Percentiles rank a stretch among this genome's conserved stretches.
Evolutionary conservation across 306 rosid species (phyloP).

Genomic region (Albizia julibrissin): DNA sequence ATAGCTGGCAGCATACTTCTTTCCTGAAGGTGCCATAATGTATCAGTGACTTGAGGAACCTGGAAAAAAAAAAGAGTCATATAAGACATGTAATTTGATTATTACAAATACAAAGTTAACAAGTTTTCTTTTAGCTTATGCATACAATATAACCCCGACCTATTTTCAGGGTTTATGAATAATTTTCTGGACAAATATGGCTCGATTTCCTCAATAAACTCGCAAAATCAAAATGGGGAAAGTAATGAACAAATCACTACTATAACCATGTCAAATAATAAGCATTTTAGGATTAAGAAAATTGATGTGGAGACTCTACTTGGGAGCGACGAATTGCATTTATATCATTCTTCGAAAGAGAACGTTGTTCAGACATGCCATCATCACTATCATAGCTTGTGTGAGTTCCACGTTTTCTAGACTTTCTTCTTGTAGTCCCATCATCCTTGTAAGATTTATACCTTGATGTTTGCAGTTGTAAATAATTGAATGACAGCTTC

Average conservation of each 20-base stretch:
- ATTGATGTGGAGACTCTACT: slow-evolving; percentile 54
- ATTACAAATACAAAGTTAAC: slow-evolving; percentile 10
- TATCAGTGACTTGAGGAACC: slow-evolving; percentile 92
- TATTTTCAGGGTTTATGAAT: slow-evolving; percentile 25
- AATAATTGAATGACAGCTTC: slow-evolving; percentile 87
- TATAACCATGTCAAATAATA: slow-evolving; percentile 1
- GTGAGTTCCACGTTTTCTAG: slow-evolving; percentile 53
- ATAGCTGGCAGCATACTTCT: slow-evolving; percentile 93
- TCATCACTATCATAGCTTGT: slow-evolving; percentile 56
- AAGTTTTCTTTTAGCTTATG: slow-evolving; percentile 9
- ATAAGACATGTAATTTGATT: background rate
- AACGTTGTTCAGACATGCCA: slow-evolving; percentile 56
- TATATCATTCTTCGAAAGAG: slow-evolving; percentile 85
- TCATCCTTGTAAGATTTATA: slow-evolving; percentile 69
- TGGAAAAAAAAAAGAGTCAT: slow-evolving; percentile 33
- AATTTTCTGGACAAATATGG: slow-evolving; percentile 2
- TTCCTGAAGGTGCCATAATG: slow-evolving; percentile 79
- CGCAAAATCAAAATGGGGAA: slow-evolving; percentile 28
- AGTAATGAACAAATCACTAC: slow-evolving; percentile 13
- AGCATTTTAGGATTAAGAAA: slow-evolving; percentile 20
- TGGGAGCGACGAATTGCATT: slow-evolving; percentile 83
- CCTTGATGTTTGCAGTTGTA: slow-evolving; percentile 74
- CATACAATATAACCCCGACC: slow-evolving; percentile 9
- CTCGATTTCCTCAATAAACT: slow-evolving; percentile 4
- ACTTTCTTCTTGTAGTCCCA: slow-evolving; percentile 65